Conservation (phyloP, 2,329 filamentous ascomycete species). For the Neonectria magnoliae region DNA sequence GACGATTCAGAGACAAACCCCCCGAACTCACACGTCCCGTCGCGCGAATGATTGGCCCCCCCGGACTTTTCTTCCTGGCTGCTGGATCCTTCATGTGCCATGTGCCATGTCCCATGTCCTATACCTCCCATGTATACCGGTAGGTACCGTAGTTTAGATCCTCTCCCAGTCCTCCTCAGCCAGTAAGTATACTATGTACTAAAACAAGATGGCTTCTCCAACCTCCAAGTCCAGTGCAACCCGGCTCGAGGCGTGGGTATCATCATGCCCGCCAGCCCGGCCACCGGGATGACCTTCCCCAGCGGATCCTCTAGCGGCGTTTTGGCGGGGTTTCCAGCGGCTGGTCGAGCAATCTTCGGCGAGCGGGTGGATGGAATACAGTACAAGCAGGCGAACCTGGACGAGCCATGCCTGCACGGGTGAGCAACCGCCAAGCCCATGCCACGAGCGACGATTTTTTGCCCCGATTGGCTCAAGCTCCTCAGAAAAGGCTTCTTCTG, state of each 20-base stretch:
- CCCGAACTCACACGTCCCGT: conserved; percentile 14
- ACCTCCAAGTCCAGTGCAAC: conserved; percentile 1
- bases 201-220: background rate
- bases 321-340: conserved; percentile 21
- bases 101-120: conserved; percentile 5
- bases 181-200: no score
- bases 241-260: conserved; percentile 9
- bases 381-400: conserved; percentile 1
- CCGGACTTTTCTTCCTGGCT: conserved; percentile 39
- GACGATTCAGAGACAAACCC: conserved; percentile 35
- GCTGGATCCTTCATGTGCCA: conserved; percentile 12
- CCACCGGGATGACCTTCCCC: conserved; percentile 16
- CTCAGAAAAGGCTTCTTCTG: conserved; percentile 17
- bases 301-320: conserved; percentile 14
- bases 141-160: background rate
- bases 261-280: conserved; percentile 7
- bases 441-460: conserved; percentile 38
- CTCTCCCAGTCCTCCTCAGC: background rate
- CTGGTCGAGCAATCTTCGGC: conserved; percentile 4
- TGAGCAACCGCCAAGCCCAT: conserved; percentile 25
- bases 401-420: background rate
- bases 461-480: conserved; percentile 40
- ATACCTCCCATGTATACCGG: background rate
- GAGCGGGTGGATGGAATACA: background rate
- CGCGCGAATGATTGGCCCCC: conserved; percentile 45